Conservation (phyloP, 208 protist genomes). For the Entamoeba dispar region DNA sequence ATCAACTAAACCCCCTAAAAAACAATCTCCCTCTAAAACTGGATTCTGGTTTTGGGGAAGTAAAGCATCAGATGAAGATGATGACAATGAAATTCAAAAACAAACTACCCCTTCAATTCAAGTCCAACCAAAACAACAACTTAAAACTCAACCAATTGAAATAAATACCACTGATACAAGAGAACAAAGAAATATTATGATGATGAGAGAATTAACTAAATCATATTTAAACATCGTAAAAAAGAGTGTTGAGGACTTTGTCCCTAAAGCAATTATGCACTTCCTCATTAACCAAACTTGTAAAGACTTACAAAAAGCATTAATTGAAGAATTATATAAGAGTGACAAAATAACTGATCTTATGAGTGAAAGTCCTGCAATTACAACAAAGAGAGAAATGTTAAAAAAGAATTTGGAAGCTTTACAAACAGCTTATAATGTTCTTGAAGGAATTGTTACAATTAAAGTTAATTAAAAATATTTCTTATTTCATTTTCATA, state of each 20-base stretch:
- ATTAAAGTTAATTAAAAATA: not conserved
- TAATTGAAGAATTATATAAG: constrained; percentile 70
- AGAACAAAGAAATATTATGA: too few relatives aligned
- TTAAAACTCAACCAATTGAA: too few relatives aligned
- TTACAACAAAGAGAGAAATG: constrained; percentile 21
- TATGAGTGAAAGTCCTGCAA: constrained; percentile 58
- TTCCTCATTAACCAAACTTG: constrained; percentile 74
- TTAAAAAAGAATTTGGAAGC: not conserved
- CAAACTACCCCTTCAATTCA: too few relatives aligned
- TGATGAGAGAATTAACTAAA: constrained; percentile 3
- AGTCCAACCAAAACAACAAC: too few relatives aligned
- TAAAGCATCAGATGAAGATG: too few relatives aligned
- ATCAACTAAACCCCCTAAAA: too few relatives aligned
- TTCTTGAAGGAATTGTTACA: not conserved
- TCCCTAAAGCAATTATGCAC: constrained; percentile 87
- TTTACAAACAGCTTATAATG: not conserved
- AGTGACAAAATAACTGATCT: constrained; percentile 65
- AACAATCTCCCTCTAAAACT: too few relatives aligned
- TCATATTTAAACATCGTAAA: constrained; percentile 62
- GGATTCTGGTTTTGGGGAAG: too few relatives aligned
- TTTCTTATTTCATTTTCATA: too few relatives aligned
- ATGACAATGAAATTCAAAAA: too few relatives aligned
- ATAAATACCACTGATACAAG: too few relatives aligned
- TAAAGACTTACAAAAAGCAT: constrained; percentile 53
- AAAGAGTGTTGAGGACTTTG: constrained; percentile 62